Evolutionary conservation across 129 eudicot genomes (phyloP), one percentile per base, ranked within the genome.

Genomic region (Lactuca saligna): DNA sequence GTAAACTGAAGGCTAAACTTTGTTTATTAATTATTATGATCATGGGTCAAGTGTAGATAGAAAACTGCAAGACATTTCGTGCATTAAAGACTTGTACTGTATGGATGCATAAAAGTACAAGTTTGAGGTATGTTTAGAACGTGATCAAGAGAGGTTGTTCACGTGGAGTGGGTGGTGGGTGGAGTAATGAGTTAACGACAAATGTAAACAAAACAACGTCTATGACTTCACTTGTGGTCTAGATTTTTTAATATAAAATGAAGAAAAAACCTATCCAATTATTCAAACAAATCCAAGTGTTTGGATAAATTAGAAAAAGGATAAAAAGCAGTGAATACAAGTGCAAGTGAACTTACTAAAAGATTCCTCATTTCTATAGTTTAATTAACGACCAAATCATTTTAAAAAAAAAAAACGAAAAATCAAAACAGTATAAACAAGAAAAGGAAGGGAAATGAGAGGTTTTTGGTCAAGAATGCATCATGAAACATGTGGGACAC

Each of bases 101-200:
- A 15, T 16, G 59, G 65, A 76, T 38, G 25, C 55, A 61, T 31
- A 54, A 42, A 4, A 68, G 60, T 53, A 68, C 65, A 54, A 32
- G 16, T 76, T 61, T 34, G 29, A 33, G 76, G 25, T 69, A 61
- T 55, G 57, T 76, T 38, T 59, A 57, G 57, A 68, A 60, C 64
- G 80, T 68, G 75, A 60, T 75, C 39, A 69, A 20, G 62, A 61
- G 69, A 51, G 69, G 20, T 50, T 6, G 53, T 61, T 69, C 75
- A 76, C 75, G 75, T 76, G 64, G 75, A 69, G 75, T 61, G 65
- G 75, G 70, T 61, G 70, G 80, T 76, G 66, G 72, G 29, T 54
- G 9, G 38, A 57, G 49, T 65, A 65, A 41, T 32, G 58, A 39
- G 54, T 50, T 68, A 12, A 61, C 69, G 75, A 60, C 64, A 75